Conservation (phyloP, 1,284 basidiomycete species). For the Psilocybe mexicana region DNA sequence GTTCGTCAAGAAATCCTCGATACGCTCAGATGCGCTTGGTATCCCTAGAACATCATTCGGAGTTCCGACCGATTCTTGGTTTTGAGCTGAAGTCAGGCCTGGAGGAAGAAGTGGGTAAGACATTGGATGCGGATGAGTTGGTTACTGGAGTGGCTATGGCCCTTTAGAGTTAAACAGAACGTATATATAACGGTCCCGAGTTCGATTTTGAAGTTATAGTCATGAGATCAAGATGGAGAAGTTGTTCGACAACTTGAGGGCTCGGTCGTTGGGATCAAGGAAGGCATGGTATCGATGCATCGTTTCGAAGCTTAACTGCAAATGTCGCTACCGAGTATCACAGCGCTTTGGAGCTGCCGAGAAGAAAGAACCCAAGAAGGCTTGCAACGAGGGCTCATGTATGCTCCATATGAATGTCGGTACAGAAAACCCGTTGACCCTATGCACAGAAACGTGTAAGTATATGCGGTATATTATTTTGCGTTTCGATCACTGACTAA, state of each 20-base stretch:
- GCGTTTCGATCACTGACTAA: too few species aligned
- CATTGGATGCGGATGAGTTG: background rate
- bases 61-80: background rate
- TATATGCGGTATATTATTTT: too few species aligned
- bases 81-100: background rate
- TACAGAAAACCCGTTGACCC: background rate
- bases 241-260: background rate
- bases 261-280: background rate
- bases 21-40: constrained; percentile 3
- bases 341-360: background rate
- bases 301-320: background rate
- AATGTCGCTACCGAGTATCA: background rate
- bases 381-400: background rate
- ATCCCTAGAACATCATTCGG: constrained; percentile 1
- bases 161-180: background rate
- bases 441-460: background rate
- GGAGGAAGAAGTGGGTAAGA: constrained; percentile 4
- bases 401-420: background rate
- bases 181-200: constrained; percentile 7
- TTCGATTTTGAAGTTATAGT: background rate
- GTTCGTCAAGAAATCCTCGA: background rate
- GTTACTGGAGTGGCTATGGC: background rate
- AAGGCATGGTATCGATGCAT: background rate
- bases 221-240: constrained; percentile 1
- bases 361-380: background rate